Evolutionary conservation across 2,329 filamentous ascomycete species (phyloP).

Genomic region (Exophiala mesophila): DNA sequence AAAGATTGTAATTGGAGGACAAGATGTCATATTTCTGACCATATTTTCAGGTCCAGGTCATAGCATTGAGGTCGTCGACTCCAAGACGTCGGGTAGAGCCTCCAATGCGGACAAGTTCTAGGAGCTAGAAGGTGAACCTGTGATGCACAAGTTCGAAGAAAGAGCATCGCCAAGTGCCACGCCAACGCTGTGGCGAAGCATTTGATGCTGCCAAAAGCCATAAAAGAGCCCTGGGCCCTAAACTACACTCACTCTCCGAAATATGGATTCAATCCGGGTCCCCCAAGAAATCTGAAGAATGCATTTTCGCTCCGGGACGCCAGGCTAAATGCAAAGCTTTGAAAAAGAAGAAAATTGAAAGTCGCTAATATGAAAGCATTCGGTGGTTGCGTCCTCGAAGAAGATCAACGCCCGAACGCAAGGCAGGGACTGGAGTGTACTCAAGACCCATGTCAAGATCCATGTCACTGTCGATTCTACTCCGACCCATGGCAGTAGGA

Average conservation of each 20-base stretch:
- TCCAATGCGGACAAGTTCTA: too few species aligned
- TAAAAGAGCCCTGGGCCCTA: too few species aligned
- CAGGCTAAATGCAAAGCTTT: constrained; percentile 20
- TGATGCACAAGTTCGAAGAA: too few species aligned
- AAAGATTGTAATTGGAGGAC: too few species aligned
- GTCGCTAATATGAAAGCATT: constrained; percentile 25
- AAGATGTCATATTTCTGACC: constrained; percentile 7
- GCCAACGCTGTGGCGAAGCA: constrained; percentile 11
- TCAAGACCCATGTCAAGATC: constrained; percentile 25
- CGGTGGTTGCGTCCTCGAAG: constrained; percentile 20
- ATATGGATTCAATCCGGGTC: constrained; percentile 1
- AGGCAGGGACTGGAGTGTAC: constrained; percentile 23
- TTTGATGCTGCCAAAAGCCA: constrained; percentile 12
- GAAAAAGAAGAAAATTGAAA: constrained; percentile 11
- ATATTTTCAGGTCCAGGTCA: constrained; percentile 5
- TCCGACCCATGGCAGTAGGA: constrained; percentile 49
- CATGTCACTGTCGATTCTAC: constrained; percentile 22
- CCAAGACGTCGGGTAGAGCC: too few species aligned
- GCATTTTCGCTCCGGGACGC: constrained; percentile 20
- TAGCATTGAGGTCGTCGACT: constrained; percentile 1
- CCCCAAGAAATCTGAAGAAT: constrained; percentile 8
- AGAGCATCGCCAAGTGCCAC: constrained; percentile 1
- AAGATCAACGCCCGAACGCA: constrained; percentile 17
- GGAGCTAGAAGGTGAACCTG: not conserved
- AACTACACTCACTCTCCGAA: constrained; percentile 7